Evolutionary conservation across 2,329 filamentous ascomycete species (phyloP), one percentile per base, ranked within the genome.

Genomic region (Trichoderma hamatum): DNA sequence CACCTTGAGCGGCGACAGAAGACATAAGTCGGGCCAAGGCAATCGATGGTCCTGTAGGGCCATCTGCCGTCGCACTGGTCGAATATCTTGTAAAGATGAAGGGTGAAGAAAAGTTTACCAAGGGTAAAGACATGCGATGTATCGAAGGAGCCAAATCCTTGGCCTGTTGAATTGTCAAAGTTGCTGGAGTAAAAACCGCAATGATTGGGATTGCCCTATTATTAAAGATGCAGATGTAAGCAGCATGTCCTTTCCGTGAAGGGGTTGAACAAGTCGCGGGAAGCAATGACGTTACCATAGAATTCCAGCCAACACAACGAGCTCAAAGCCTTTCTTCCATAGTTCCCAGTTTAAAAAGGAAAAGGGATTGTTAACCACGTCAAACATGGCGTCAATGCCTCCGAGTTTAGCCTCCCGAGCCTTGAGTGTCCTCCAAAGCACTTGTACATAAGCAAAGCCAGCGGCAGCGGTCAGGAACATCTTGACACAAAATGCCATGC

Each of bases 401-500:
- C n/a, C 39, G 30, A 49, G 3, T 19, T 61, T 49, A 26, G 5
- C 58, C 28, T 61, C 24, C 13, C 39, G 58, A 21, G 58, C 43
- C 21, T 43, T 39, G 24, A 61, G 24, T 7, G 26, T 61, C 21
- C 36, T 16, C 58, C 58, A 61, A 13, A 49, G 58, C 11, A 49
- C 36, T 46, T 61, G 58, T 28, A 43, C 46, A 43, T 61, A 61
- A 14, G 39, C 58, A 21, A 61, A 21, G 7, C 58, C 39, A 49
- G 39, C 58, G 9, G 58, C 58, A 9, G 58, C 39, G 11, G 39
- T 49, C 14, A 61, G 39, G 19, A 39, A 49, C 5, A 43, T 61
- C 30, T 49, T 61, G 58, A 61, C 58, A 3, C 43, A 13, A 32
- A 61, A 61, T 14, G 58, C 58, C 39, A 61, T 61, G 36, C 36